Conservation (phyloP, 176 grass and related monocot genomes). For the Ananas comosus region DNA sequence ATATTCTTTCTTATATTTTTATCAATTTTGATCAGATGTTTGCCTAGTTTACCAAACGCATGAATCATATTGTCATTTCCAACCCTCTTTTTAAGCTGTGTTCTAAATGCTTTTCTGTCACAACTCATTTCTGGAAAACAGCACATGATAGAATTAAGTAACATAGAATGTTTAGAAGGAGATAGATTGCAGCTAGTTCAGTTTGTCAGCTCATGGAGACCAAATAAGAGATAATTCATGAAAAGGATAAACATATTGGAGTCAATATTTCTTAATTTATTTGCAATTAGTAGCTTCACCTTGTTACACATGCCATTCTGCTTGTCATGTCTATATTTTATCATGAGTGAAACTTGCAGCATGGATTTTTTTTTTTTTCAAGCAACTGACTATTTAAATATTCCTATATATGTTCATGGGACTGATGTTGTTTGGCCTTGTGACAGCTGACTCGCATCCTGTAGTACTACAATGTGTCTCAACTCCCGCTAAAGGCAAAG, state of each 20-base stretch:
- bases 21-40: neutral
- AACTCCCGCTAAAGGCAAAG: constrained; percentile 67
- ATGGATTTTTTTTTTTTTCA: neutral
- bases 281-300: neutral
- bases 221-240: neutral
- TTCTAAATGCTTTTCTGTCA: too few relatives aligned
- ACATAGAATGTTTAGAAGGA: too few relatives aligned
- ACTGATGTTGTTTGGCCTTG: constrained; percentile 28
- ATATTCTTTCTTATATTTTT: neutral
- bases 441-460: constrained; percentile 30
- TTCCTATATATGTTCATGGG: neutral
- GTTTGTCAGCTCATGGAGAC: neutral
- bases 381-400: constrained; percentile 9
- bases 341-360: neutral
- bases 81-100: too few relatives aligned
- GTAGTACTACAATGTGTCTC: constrained; percentile 46
- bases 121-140: too few relatives aligned
- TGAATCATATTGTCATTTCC: neutral
- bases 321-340: neutral
- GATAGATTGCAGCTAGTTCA: too few relatives aligned
- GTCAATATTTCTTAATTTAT: neutral
- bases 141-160: too few relatives aligned
- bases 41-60: neutral
- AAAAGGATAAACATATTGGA: neutral
- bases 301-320: neutral